phyloP scores from a whole-genome alignment of 306 rosid species.

The Biancaea sappan region DNA sequence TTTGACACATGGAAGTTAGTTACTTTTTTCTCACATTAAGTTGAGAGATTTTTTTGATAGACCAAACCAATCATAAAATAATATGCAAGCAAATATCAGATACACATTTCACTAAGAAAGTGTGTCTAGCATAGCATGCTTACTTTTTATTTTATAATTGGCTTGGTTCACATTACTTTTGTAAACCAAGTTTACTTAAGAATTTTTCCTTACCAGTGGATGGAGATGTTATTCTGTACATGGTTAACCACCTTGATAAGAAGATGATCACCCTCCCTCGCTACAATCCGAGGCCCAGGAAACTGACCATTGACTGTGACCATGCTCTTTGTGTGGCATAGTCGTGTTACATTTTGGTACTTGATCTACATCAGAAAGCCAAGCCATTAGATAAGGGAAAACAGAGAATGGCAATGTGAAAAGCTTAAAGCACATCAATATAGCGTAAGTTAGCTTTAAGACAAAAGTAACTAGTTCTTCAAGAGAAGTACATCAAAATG shows the following conservation, averaged over 20 bases:
- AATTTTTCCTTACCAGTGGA: conserved; percentile 59
- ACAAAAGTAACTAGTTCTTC: neutral
- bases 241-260: conserved; percentile 65
- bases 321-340: conserved; percentile 66
- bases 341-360: conserved; percentile 55
- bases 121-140: no score
- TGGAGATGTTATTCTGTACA: conserved; percentile 55
- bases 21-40: no score
- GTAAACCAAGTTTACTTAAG: neutral
- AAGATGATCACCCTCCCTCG: conserved; percentile 72
- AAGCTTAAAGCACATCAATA: neutral
- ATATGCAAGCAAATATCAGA: neutral
- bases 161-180: neutral
- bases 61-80: neutral
- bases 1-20: neutral
- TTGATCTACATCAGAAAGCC: conserved; percentile 41
- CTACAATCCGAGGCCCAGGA: conserved; percentile 77
- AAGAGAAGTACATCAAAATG: conserved; percentile 49
- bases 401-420: neutral
- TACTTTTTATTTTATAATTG: neutral
- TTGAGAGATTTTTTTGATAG: neutral
- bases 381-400: neutral
- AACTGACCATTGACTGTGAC: conserved; percentile 70
- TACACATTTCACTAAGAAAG: neutral
- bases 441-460: conserved; percentile 10